phyloP scores from a whole-genome alignment of 352 stramenopile genomes.

The Globisporangium uncinulatum region DNA sequence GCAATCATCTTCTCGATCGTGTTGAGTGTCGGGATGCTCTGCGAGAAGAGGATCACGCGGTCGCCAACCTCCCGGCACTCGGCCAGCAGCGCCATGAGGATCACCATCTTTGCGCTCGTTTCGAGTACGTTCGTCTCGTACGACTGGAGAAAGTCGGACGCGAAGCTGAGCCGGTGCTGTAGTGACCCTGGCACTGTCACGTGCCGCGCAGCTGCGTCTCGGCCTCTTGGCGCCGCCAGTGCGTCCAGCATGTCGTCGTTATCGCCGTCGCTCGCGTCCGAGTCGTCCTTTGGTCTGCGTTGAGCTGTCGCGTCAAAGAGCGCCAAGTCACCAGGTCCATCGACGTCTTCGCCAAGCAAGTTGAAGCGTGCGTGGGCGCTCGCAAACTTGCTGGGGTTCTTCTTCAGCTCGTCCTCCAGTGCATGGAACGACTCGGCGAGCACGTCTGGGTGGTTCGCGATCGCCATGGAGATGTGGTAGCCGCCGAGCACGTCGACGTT shows the following conservation, averaged over 20 bases:
- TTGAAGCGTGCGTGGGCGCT: conserved; percentile 25
- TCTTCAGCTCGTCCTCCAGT: conserved; percentile 51
- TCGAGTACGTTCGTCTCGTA: conserved; percentile 53
- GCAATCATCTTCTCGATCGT: conserved; percentile 68
- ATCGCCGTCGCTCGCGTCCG: conserved; percentile 38
- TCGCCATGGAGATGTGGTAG: conserved; percentile 84
- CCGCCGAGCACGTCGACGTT: conserved; percentile 76
- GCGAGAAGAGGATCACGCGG: conserved; percentile 87
- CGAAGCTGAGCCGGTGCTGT: conserved; percentile 70
- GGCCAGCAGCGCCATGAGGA: conserved; percentile 75
- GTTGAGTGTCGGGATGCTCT: conserved; percentile 85
- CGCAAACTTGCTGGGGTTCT: conserved; percentile 17
- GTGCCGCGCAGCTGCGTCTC: no score
- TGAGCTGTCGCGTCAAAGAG: conserved; percentile 15
- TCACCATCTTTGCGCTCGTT: conserved; percentile 84
- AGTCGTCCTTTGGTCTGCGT: conserved; percentile 1
- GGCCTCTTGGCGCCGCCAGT: conserved; percentile 8
- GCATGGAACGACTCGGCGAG: conserved; percentile 58
- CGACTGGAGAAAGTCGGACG: conserved; percentile 44
- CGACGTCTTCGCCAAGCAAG: conserved; percentile 43
- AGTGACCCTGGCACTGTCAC: not conserved
- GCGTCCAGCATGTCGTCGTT: conserved; percentile 40
- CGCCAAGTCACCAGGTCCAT: conserved; percentile 46
- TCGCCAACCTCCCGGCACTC: conserved; percentile 68
- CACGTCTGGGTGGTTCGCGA: conserved; percentile 87